Conservation (phyloP, 768 basidiomycete genomes). For the Trametes meyenii region DNA sequence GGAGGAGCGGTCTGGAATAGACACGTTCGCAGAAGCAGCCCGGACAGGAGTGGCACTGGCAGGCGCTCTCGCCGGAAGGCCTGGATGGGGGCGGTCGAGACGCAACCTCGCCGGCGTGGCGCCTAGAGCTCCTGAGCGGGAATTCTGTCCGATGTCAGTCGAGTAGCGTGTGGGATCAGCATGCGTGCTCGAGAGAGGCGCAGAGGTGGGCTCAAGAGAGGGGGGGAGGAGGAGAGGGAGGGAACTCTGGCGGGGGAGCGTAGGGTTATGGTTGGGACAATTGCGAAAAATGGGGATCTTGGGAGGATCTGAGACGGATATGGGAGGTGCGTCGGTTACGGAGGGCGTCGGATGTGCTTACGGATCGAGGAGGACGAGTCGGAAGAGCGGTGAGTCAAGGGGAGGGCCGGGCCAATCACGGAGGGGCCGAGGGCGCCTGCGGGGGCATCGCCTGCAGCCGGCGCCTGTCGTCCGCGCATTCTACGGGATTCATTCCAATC, state of each 20-base stretch:
- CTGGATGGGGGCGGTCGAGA: conserved; percentile 10
- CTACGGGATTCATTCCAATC: conserved; percentile 19
- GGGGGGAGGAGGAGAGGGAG: too few species aligned
- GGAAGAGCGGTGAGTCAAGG: conserved; percentile 15
- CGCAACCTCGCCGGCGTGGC: not conserved
- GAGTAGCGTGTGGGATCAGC: not conserved
- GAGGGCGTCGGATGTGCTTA: conserved; percentile 10
- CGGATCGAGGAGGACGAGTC: conserved; percentile 10
- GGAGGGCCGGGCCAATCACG: conserved; percentile 10
- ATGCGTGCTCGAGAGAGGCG: not conserved
- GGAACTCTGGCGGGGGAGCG: not conserved
- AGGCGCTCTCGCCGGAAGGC: conserved; percentile 1
- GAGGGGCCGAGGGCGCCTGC: conserved; percentile 5
- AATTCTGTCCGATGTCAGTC: not conserved
- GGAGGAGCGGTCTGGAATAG: not conserved
- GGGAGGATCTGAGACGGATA: conserved; percentile 14
- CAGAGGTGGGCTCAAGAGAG: not conserved
- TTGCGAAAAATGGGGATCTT: not conserved
- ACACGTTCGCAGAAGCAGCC: conserved; percentile 9
- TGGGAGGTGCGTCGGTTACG: not conserved
- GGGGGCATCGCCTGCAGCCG: conserved; percentile 16
- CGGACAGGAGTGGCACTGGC: conserved; percentile 9
- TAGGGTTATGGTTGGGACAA: conserved; percentile 8
- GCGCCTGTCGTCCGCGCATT: conserved; percentile 16
- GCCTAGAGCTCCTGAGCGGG: conserved; percentile 5